Evolutionary conservation across 1,284 basidiomycete genomes (phyloP).

Genomic region (Heterobasidion annosum): DNA sequence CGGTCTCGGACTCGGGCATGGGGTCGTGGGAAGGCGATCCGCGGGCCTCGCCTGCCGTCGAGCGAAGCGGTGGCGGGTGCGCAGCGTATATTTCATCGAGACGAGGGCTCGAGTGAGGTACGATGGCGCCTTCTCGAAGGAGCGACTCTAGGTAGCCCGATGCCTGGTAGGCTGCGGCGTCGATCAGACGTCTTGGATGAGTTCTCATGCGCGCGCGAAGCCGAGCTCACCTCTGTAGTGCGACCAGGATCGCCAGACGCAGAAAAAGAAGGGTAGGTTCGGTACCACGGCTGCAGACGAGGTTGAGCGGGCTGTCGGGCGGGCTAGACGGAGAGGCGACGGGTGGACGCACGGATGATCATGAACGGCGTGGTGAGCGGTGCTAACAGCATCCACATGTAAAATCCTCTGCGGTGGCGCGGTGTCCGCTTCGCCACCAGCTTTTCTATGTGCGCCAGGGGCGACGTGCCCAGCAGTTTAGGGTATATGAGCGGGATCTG

Average conservation of each 20-base stretch:
- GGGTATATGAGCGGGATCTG: conserved; percentile 67
- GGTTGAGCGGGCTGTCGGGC: neutral
- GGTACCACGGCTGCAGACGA: conserved; percentile 56
- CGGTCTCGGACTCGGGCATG: neutral
- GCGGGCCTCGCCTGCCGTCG: conserved; percentile 4
- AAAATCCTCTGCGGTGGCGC: conserved; percentile 56
- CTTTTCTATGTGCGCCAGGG: conserved; percentile 42
- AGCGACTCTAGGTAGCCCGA: conserved; percentile 61
- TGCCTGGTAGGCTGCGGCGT: conserved; percentile 52
- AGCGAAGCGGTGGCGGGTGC: conserved; percentile 18
- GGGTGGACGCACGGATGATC: conserved; percentile 52
- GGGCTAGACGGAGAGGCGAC: neutral
- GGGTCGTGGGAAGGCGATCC: neutral
- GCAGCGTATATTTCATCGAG: conserved; percentile 52
- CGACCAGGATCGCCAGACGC: conserved; percentile 75
- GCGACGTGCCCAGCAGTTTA: conserved; percentile 38
- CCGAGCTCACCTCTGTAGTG: conserved; percentile 62
- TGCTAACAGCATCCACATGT: conserved; percentile 50
- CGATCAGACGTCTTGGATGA: neutral
- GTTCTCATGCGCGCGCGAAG: neutral
- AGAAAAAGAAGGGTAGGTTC: conserved; percentile 79
- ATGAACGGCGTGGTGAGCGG: conserved; percentile 68
- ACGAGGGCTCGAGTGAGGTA: conserved; percentile 38
- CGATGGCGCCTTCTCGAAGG: conserved; percentile 42
- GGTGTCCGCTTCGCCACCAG: conserved; percentile 49